Percentiles rank a stretch among this genome's conserved stretches.
Conservation (phyloP, 306 rosid species). For the Lathyrus aphaca region DNA sequence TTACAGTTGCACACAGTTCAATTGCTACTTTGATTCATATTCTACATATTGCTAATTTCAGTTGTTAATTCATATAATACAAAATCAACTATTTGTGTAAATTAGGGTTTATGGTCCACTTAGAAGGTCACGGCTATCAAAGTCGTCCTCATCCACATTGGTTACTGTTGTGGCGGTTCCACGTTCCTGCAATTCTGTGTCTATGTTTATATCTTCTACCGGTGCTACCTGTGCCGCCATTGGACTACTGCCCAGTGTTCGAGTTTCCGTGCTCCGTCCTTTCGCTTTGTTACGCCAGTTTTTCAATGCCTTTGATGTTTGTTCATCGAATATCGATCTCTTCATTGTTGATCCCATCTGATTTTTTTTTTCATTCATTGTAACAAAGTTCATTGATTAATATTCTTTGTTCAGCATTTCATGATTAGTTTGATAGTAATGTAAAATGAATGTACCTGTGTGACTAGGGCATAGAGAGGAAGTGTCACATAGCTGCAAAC, state of each 20-base stretch:
- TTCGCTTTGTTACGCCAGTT: slow-evolving; percentile 80
- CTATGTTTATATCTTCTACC: too few relatives aligned
- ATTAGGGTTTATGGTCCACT: slow-evolving; percentile 34
- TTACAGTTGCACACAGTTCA: slow-evolving; percentile 13
- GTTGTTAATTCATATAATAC: too few relatives aligned
- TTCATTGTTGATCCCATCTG: slow-evolving; percentile 98
- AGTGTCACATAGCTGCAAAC: slow-evolving; percentile 90
- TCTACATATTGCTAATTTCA: not conserved
- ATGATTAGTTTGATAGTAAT: not conserved
- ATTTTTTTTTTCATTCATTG: not conserved
- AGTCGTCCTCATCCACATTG: slow-evolving; percentile 33
- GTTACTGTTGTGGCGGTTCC: slow-evolving; percentile 35
- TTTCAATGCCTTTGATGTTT: slow-evolving; percentile 82
- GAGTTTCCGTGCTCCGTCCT: slow-evolving; percentile 29
- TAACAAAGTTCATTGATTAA: not conserved
- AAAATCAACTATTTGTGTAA: too few relatives aligned
- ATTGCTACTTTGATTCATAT: not conserved
- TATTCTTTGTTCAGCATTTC: not conserved
- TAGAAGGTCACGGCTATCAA: slow-evolving; percentile 43
- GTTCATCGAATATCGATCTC: slow-evolving; percentile 88
- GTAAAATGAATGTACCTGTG: slow-evolving; percentile 59
- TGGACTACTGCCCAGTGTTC: slow-evolving; percentile 45
- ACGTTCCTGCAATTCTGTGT: not conserved
- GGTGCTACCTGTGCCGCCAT: slow-evolving; percentile 34
- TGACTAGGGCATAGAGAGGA: slow-evolving; percentile 90